Evolutionary conservation across 257 asterid species (phyloP), one percentile per base, ranked within the genome.

Genomic region (Gardenia jasminoides): DNA sequence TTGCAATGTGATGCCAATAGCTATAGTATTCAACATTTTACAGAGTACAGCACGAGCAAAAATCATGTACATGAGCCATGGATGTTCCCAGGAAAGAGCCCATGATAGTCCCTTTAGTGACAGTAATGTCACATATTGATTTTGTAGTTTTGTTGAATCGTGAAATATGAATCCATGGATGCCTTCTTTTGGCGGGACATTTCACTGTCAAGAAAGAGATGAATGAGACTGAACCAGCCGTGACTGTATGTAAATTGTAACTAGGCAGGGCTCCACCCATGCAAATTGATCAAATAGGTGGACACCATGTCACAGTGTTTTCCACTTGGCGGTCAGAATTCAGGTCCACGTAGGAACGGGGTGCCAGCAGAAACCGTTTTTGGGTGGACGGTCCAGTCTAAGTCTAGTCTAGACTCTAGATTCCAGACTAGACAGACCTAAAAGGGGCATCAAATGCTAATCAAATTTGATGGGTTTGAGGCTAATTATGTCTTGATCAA

Each of bases 141-240:
- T 78, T 48, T 48, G 64, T 75, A 61, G 26, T 28, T 54, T 54
- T 24, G 61, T 56, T 70, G 33, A 71, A 71, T 75, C 62, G 15
- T 12, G 39, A 71, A 70, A 44, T 71, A 67, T 67, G 69, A 76
- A 76, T 56, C 30, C 13, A 61, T 72, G 69, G 72, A 76, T 56
- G 31, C 17, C 41, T 43, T n/a, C 41, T 83, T 87, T 87, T 85
- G 92, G 97, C 88, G 94, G 97, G 89, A 90, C 56, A 84, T 41
- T 82, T 85, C 82, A 62, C 67, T 59, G 70, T 89, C 83, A 71
- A 80, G 83, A 82, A 81, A 84, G 56, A 73, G 84, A 81, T 78
- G 84, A 81, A 74, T 69, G 84, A 82, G 91, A 82, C 71, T 20
- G 39, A 30, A 76, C 72, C 72, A 80, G 88, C 84, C 81, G 83